Evolutionary conservation across 345 rosid genomes (phyloP), one percentile per base, ranked within the genome.

Genomic region (Carallia brachiata): DNA sequence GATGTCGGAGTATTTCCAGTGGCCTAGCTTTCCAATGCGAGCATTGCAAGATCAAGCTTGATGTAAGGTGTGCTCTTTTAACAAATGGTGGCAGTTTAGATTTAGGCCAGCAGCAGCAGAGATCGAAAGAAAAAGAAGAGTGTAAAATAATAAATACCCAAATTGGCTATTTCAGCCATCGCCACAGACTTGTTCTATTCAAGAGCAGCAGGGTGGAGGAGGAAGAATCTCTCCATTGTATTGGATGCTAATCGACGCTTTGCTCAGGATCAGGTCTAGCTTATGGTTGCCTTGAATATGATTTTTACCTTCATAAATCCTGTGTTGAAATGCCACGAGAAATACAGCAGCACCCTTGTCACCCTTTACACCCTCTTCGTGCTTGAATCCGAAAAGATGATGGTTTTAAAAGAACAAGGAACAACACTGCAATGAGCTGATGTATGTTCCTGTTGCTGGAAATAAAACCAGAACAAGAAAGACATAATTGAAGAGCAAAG

Each of bases 281-380:
- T 17, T 78, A 65, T 44, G 36, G 67, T 13, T 69, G 77, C 53
- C 52, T 47, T 4, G 52, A 56, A 0, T 76, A 68, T 30, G 15
- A 52, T 31, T 32, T 70, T 47, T 40, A 12, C 16, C 75, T 76
- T 19, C 68, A 70, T 36, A 15, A 44, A 54, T 60, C 27, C 4
- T 76, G 65, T 30, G 70, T 59, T 8, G 37, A 44, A 16, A 36
- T 67, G 44, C 66, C 52, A 1, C 32, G 19, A 32, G 56, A 36
- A 5, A 39, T 36, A n/a, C n/a, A n/a, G 19, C 32, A 36, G 6
- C 60, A 61, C 47, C 74, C 63, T 16, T 6, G 52, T 17, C 75
- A 75, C 66, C 23, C 60, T 10, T 9, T 30, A 9, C 71, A 65
- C 56, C 31, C 71, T 47, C 74, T 71, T 0, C n/a, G 9, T n/a